Evolutionary conservation across 2,329 filamentous ascomycete species (phyloP).

Genomic region (Stemphylium lycopersici): DNA sequence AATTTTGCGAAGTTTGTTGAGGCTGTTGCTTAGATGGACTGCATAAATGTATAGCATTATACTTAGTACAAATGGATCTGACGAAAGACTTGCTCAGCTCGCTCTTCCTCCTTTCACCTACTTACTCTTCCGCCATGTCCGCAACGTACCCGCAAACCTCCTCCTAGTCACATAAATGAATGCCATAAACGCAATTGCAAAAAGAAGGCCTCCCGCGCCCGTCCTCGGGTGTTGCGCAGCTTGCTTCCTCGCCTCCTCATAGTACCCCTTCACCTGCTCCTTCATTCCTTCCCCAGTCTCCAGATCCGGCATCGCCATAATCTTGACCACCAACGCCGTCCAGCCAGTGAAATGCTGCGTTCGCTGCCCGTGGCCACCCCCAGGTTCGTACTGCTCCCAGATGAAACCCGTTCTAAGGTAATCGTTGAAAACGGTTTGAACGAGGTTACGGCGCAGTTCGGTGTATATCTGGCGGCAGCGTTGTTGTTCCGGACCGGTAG

Average conservation of each 20-base stretch:
- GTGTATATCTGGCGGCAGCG: slow-evolving; percentile 75
- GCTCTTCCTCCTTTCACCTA: too few species aligned
- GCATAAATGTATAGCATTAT: too few species aligned
- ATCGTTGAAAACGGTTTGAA: slow-evolving; percentile 82
- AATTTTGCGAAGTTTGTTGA: too few species aligned
- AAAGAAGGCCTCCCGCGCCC: slow-evolving; percentile 21
- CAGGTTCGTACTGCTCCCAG: slow-evolving; percentile 97
- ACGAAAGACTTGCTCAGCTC: background rate
- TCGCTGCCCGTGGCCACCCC: slow-evolving; percentile 89
- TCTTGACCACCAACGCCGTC: slow-evolving; percentile 97
- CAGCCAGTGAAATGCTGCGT: slow-evolving; percentile 98
- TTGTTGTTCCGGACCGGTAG: slow-evolving; percentile 67
- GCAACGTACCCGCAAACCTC: slow-evolving; percentile 34
- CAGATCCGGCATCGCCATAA: slow-evolving; percentile 89
- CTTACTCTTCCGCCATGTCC: slow-evolving; percentile 21
- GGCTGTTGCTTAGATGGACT: too few species aligned
- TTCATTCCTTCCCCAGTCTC: slow-evolving; percentile 20
- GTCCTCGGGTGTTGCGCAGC: slow-evolving; percentile 22
- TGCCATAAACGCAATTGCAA: slow-evolving; percentile 19
- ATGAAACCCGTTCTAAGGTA: slow-evolving; percentile 94
- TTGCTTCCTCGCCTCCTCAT: slow-evolving; percentile 31
- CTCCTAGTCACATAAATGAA: slow-evolving; percentile 33
- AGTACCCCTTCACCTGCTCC: slow-evolving; percentile 26
- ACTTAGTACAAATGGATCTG: too few species aligned
- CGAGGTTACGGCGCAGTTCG: slow-evolving; percentile 77